Base-by-base conservation (phyloP, 2,329 filamentous ascomycete species). In the Hymenoscyphus linearis region DNA sequence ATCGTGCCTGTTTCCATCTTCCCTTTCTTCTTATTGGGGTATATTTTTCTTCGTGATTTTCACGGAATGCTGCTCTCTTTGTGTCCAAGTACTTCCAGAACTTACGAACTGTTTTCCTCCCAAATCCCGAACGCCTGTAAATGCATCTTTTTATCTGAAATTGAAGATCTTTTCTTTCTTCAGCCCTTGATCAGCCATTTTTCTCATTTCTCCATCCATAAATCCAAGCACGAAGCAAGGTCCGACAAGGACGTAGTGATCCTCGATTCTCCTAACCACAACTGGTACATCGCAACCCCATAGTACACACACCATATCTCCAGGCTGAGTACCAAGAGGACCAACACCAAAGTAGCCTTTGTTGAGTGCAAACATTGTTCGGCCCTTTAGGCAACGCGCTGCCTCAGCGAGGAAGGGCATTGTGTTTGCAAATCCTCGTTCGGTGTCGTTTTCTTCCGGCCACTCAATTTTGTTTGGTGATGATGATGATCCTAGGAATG, bases 171-270 rank as follows among this genome's bases (percentile, higher is more conserved):
- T 55, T 14, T 55, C 36, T 18, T 50, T 55, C 52, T 25, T 55
- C 26, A 52, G 35, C 2, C 60, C 60, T n/a, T 37, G 14, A 7
- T 59, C 27, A 34, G 59, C 52, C 31, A 56, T 34, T 25, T 25
- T 7, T 4, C 34, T 56, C 34, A 57, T 57, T 37, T 62, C 60
- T 4, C 60, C 60, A 56, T 62, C 60, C 60, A 62, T 62, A 4
- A 62, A 59, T 7, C 60, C 60, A n/a, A 62, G 18, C 3, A 62
- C 52, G 44, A 62, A 62, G 27, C 60, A 62, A 47, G 52, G 36
- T 5, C 60, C 60, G 26, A 62, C 50, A 18, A 62, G 31, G 9
- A 58, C 25, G 55, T 59, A 62, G 35, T 53, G 37, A 18, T 60
- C 58, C 34, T 60, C 58, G 6, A 55, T 13, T 27, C 26, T 56